phyloP scores from a whole-genome alignment of 257 asterid genomes.

The Penstemon barbatus region DNA sequence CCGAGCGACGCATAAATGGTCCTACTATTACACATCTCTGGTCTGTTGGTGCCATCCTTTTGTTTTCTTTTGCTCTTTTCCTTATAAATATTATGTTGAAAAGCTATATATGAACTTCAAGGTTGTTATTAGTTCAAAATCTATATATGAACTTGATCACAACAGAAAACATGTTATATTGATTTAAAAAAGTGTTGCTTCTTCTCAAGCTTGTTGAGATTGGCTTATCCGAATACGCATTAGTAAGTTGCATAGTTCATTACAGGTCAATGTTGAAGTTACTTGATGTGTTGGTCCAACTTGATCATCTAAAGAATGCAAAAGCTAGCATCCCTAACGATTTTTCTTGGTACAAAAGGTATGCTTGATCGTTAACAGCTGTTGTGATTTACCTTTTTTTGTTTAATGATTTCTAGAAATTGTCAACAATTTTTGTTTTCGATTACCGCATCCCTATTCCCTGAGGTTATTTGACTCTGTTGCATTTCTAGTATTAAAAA shows the following conservation, averaged over 20 bases:
- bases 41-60: slow-evolving; percentile 42
- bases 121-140: too few relatives aligned
- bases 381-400: background rate
- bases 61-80: background rate
- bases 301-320: slow-evolving; percentile 98
- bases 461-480: slow-evolving; percentile 7
- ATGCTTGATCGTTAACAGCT: slow-evolving; percentile 22
- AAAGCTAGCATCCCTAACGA: slow-evolving; percentile 99
- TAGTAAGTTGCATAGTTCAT: slow-evolving; percentile 28
- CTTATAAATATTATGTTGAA: background rate
- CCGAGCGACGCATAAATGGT: slow-evolving; percentile 95
- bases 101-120: background rate
- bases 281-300: slow-evolving; percentile 92
- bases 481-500: slow-evolving; percentile 10
- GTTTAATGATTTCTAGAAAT: slow-evolving; percentile 14
- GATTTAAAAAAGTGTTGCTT: background rate
- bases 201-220: slow-evolving; percentile 22
- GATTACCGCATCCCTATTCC: background rate
- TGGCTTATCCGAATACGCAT: slow-evolving; percentile 7
- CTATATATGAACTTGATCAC: background rate
- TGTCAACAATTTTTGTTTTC: slow-evolving; percentile 7
- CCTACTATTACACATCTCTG: slow-evolving; percentile 98
- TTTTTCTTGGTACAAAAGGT: slow-evolving; percentile 99
- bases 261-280: slow-evolving; percentile 96
- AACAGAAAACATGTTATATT: background rate